These are phyloP conservation scores for Turnera subulata DNA, from an alignment of 345 rosid species.

Conservation along the genomic window DNA sequence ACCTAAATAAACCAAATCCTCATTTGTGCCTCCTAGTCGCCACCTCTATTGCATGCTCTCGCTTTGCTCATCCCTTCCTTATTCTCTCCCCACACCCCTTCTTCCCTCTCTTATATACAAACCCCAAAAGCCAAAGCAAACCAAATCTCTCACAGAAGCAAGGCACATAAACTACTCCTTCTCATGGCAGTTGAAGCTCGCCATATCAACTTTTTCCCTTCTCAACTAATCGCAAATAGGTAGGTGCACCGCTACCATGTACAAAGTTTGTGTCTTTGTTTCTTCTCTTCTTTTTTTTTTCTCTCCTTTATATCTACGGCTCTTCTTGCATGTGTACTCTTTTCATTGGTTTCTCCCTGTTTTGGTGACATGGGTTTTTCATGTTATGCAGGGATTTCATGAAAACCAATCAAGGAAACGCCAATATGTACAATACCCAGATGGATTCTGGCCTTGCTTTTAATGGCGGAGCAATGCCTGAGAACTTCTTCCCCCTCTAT, in stretches of 20 bases:
- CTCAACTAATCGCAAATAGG: slow-evolving; percentile 40
- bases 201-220: slow-evolving; percentile 38
- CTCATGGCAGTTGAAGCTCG: slow-evolving; percentile 59
- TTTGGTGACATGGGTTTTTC: background rate
- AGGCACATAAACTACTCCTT: slow-evolving; percentile 9
- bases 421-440: slow-evolving; percentile 27
- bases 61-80: slow-evolving; percentile 3
- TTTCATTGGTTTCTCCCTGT: background rate
- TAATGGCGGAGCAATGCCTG: slow-evolving; percentile 26
- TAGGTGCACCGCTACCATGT: background rate
- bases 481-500: slow-evolving; percentile 19
- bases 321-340: background rate
- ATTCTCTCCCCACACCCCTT: background rate
- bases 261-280: background rate
- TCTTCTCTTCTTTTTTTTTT: background rate
- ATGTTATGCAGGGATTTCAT: slow-evolving; percentile 39
- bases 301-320: background rate
- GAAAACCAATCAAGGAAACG: slow-evolving; percentile 35
- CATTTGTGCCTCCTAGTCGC: background rate
- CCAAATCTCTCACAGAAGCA: slow-evolving; percentile 5
- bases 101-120: slow-evolving; percentile 10
- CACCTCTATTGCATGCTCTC: background rate
- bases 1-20: slow-evolving; percentile 11
- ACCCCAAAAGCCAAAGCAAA: slow-evolving; percentile 18
- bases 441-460: slow-evolving; percentile 32